Percentiles rank a stretch among this genome's conserved stretches.
phyloP scores from a whole-genome alignment of 805 yeast genomes.

The Pichia deserticola region DNA sequence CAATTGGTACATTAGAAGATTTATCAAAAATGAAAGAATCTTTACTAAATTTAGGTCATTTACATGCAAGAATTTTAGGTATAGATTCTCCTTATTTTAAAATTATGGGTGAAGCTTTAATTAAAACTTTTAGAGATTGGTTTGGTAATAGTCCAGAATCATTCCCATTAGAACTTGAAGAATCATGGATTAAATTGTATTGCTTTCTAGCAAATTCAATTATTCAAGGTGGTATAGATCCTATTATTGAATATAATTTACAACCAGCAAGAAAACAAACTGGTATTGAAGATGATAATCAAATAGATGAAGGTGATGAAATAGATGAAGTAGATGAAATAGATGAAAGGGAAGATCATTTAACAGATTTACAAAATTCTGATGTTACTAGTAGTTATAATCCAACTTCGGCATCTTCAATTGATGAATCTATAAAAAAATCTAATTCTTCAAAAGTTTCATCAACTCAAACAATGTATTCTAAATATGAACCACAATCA shows the following conservation, averaged over 20 bases:
- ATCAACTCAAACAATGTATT: background rate
- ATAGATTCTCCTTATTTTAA: slow-evolving; percentile 63
- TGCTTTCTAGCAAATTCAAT: slow-evolving; percentile 62
- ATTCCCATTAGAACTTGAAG: slow-evolving; percentile 55
- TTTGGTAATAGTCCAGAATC: slow-evolving; percentile 31
- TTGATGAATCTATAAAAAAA: background rate
- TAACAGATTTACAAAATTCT: background rate
- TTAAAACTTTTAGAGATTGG: slow-evolving; percentile 61
- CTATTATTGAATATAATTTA: slow-evolving; percentile 27
- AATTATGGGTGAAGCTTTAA: slow-evolving; percentile 65
- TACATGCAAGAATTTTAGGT: slow-evolving; percentile 69
- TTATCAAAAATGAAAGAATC: slow-evolving; percentile 51
- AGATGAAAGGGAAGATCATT: slow-evolving; percentile 1
- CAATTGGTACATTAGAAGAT: slow-evolving; percentile 58
- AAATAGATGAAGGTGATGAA: background rate
- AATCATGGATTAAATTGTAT: slow-evolving; percentile 65
- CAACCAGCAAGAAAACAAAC: slow-evolving; percentile 1
- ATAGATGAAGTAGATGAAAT: background rate
- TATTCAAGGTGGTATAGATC: slow-evolving; percentile 53
- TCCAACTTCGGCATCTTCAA: background rate
- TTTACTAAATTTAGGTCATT: slow-evolving; percentile 56
- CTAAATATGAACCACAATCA: background rate
- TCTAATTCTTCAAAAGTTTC: background rate
- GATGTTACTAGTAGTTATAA: background rate
- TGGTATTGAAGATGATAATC: background rate